These are phyloP conservation scores for Annona squamosa DNA, from an alignment of 164 flowering plant species.

Conservation along the genomic window DNA sequence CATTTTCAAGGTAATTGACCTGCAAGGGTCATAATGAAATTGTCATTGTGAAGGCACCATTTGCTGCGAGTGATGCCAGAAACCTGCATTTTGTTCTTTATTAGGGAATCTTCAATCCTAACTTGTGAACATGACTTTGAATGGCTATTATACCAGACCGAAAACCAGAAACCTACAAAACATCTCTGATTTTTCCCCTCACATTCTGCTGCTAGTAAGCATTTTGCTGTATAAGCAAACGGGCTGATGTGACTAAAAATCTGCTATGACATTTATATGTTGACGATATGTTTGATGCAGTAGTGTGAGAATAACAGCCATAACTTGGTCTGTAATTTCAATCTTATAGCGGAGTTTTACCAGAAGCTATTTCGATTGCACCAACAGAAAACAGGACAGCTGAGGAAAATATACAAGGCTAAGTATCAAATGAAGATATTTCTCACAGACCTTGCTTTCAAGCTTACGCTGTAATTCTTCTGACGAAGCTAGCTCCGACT, in stretches of 20 bases:
- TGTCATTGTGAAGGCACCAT: not conserved
- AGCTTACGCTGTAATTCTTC: not conserved
- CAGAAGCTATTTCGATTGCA: not conserved
- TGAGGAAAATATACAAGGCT: not conserved
- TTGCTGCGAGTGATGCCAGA: not conserved
- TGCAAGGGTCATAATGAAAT: not conserved
- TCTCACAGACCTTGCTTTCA: not conserved
- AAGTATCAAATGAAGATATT: not conserved
- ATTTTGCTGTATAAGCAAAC: no score
- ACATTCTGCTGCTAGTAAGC: not conserved
- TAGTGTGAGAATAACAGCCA: not conserved
- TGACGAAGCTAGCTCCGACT: not conserved
- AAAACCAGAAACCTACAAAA: no score
- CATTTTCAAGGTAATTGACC: not conserved
- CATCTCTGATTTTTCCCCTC: not conserved
- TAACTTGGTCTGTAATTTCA: not conserved
- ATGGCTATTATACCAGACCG: not conserved
- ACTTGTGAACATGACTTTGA: not conserved
- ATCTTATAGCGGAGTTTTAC: not conserved
- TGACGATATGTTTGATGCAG: no score
- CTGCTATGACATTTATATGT: no score
- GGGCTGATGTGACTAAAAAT: no score
- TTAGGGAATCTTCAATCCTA: not conserved
- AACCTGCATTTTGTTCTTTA: not conserved
- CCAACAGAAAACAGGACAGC: not conserved